These are phyloP conservation scores for Gloeophyllum trabeum DNA, from an alignment of 768 basidiomycete genomes.

Conservation along the genomic window DNA sequence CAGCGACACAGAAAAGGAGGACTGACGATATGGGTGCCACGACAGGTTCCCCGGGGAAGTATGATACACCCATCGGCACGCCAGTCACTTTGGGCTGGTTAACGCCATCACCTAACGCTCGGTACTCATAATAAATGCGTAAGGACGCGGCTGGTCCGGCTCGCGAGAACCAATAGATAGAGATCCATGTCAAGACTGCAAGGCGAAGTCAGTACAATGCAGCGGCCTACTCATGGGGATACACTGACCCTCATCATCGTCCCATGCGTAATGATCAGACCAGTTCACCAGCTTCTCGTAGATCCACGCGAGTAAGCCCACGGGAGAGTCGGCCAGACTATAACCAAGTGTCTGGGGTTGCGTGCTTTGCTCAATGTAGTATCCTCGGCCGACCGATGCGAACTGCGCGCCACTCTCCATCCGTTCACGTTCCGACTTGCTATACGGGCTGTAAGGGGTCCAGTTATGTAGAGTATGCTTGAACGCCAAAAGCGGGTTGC, in stretches of 20 bases:
- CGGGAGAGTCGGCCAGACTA: slow-evolving; percentile 40
- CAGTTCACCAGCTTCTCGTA: slow-evolving; percentile 18
- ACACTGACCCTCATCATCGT: slow-evolving; percentile 35
- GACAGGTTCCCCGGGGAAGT: slow-evolving; percentile 38
- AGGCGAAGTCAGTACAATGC: background rate
- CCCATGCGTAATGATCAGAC: slow-evolving; percentile 39
- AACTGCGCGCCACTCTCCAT: slow-evolving; percentile 19
- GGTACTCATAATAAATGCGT: slow-evolving; percentile 47
- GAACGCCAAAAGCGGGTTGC: slow-evolving; percentile 12
- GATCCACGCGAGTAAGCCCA: slow-evolving; percentile 24
- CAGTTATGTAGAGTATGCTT: too few species aligned
- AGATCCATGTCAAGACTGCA: slow-evolving; percentile 48
- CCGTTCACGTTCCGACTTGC: slow-evolving; percentile 22
- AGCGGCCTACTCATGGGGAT: background rate
- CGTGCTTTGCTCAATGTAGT: slow-evolving; percentile 23
- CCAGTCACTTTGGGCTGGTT: slow-evolving; percentile 2
- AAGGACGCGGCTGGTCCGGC: slow-evolving; percentile 45
- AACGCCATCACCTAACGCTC: background rate
- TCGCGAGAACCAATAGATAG: slow-evolving; percentile 47
- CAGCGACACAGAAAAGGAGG: background rate
- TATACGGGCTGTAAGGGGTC: slow-evolving; percentile 21
- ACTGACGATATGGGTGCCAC: slow-evolving; percentile 27
- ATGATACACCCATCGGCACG: slow-evolving; percentile 37
- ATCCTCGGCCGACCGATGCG: slow-evolving; percentile 21
- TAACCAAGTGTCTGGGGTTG: slow-evolving; percentile 29